These are phyloP conservation scores for Entomortierella beljakovae DNA, from an alignment of 192 early-diverging fungal genomes.

Conservation along the genomic window DNA sequence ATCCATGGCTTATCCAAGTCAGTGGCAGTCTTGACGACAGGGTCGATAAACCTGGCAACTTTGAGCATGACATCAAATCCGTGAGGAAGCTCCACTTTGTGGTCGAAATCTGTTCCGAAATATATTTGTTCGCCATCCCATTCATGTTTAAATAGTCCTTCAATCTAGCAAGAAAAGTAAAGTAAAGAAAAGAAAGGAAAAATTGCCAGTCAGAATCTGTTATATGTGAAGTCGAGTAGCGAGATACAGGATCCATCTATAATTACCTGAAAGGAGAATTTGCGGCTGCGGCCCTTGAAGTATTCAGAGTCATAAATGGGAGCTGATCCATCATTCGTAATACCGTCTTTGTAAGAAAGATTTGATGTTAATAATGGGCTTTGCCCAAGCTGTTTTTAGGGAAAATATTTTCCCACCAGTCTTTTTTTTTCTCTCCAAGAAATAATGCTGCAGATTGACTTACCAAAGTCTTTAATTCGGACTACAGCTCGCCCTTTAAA, in stretches of 20 bases:
- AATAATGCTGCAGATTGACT: not conserved
- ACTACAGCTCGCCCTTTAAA: slow-evolving; percentile 50
- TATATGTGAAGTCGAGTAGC: not conserved
- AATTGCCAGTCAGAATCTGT: too few relatives aligned
- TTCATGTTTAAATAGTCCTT: slow-evolving; percentile 49
- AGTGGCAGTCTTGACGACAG: slow-evolving; percentile 40
- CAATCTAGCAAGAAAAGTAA: slow-evolving; percentile 13
- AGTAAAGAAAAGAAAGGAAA: not conserved
- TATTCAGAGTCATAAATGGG: slow-evolving; percentile 45
- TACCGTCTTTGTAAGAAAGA: slow-evolving; percentile 19
- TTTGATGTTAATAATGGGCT: not conserved
- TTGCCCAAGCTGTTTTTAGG: not conserved
- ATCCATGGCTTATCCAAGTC: slow-evolving; percentile 47
- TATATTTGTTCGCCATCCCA: slow-evolving; percentile 46
- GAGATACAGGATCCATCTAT: too few relatives aligned
- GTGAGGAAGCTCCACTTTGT: slow-evolving; percentile 23
- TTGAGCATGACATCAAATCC: slow-evolving; percentile 46
- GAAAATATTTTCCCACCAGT: slow-evolving; percentile 5
- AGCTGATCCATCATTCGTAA: slow-evolving; percentile 45
- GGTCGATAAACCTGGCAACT: slow-evolving; percentile 50
- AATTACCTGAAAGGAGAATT: slow-evolving; percentile 51
- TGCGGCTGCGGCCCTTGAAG: slow-evolving; percentile 53
- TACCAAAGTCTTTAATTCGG: slow-evolving; percentile 57
- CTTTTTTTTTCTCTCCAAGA: slow-evolving; percentile 5
- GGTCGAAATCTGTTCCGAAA: slow-evolving; percentile 55